A percentile compares a stretch with the other conserved stretches of the same genome.
phyloP scores from a whole-genome alignment of 2,329 filamentous ascomycete genomes.

The Ophiostoma ips region DNA sequence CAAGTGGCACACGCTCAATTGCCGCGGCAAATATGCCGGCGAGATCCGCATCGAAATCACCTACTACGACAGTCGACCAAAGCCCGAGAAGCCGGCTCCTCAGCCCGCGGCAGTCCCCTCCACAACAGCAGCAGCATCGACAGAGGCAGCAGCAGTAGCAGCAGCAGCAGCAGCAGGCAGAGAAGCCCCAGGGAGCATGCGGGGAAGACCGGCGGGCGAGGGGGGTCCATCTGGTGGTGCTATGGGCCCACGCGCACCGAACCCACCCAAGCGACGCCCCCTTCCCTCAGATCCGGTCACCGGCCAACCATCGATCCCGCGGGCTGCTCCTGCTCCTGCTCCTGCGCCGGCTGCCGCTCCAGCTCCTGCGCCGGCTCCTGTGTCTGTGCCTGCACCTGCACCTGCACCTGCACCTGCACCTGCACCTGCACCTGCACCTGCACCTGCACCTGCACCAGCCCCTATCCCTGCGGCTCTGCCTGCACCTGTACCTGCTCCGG shows the following conservation, averaged over 20 bases:
- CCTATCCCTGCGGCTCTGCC: not conserved
- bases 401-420: not conserved
- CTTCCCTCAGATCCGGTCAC: constrained; percentile 66
- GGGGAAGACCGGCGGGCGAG: not conserved
- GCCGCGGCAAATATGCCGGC: constrained; percentile 87
- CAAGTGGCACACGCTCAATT: constrained; percentile 77
- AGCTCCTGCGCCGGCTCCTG: not conserved
- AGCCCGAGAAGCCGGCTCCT: constrained; percentile 55
- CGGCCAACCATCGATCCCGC: constrained; percentile 32
- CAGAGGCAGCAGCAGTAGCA: not conserved
- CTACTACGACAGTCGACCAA: constrained; percentile 81
- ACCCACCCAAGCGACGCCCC: constrained; percentile 61
- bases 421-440: not conserved
- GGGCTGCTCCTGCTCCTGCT: constrained; percentile 12
- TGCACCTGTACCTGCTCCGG: not conserved
- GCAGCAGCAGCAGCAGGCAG: not conserved
- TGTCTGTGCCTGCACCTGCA: not conserved
- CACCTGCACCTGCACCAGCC: not conserved
- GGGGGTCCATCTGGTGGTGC: constrained; percentile 36
- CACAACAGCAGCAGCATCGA: not conserved
- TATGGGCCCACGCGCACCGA: constrained; percentile 19
- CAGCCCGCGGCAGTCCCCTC: constrained; percentile 29
- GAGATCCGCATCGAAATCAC: constrained; percentile 92
- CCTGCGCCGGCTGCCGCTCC: not conserved
- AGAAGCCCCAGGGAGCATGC: constrained; percentile 6